Percentiles rank a stretch among this genome's conserved stretches.
Conservation (phyloP, 257 asterid genomes). For the Ligustrum vulgare region DNA sequence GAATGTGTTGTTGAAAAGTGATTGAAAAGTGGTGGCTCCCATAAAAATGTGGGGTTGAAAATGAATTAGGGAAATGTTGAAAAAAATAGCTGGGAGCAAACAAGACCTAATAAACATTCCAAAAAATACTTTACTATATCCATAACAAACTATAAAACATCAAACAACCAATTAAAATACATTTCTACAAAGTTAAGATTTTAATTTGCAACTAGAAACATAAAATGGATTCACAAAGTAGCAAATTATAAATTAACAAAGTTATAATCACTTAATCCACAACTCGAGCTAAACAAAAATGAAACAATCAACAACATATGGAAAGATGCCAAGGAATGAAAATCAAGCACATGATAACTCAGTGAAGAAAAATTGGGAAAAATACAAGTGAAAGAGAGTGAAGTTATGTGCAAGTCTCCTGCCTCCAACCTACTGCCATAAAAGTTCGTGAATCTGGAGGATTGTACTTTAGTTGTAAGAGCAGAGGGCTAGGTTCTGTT, state of each 20-base stretch:
- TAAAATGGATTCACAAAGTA: neutral
- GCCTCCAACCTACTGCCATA: no score
- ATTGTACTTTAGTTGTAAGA: neutral
- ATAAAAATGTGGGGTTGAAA: no score
- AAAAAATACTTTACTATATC: neutral
- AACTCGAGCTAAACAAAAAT: neutral
- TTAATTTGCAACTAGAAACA: neutral
- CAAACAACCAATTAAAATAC: neutral
- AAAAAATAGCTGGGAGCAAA: no score
- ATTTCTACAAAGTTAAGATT: neutral
- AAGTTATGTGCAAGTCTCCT: neutral
- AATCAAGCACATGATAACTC: no score
- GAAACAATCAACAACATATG: neutral
- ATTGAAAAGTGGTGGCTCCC: no score
- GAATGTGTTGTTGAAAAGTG: no score
- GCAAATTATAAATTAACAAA: neutral
- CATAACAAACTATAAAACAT: neutral
- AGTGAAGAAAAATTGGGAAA: neutral
- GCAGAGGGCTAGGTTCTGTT: neutral
- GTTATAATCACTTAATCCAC: neutral
- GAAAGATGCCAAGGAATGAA: neutral
- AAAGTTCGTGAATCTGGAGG: neutral
- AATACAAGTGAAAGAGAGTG: neutral
- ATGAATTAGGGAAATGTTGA: no score
- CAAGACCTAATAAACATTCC: no score